phyloP scores from a whole-genome alignment of 495 filamentous ascomycete genomes.

The Penicillium riverlandense region DNA sequence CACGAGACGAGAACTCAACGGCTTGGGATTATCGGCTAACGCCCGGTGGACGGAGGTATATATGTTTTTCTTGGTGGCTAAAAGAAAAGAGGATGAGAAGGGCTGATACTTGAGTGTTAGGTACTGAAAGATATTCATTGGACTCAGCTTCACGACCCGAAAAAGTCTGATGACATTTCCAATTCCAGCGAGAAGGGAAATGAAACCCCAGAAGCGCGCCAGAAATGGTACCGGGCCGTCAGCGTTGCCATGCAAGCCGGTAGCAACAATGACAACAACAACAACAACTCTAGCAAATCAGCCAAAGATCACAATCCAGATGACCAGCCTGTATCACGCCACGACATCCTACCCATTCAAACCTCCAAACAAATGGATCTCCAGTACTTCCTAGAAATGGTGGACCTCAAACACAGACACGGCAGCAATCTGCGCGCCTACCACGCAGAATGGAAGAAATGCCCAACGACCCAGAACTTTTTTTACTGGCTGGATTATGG shows the following conservation, averaged over 20 bases:
- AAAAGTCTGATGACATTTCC: no score
- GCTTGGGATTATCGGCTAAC: no score
- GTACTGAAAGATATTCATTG: no score
- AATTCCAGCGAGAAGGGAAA: no score
- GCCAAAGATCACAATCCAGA: constrained; percentile 17
- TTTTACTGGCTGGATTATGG: constrained; percentile 95
- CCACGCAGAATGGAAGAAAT: constrained; percentile 74
- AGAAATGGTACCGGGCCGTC: constrained; percentile 69
- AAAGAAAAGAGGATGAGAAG: neutral
- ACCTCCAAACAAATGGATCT: constrained; percentile 75
- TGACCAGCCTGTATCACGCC: neutral
- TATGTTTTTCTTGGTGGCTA: neutral
- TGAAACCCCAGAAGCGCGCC: constrained; percentile 31
- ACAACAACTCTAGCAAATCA: constrained; percentile 17
- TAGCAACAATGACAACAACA: constrained; percentile 45
- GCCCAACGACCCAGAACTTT: constrained; percentile 76
- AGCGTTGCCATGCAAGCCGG: constrained; percentile 65
- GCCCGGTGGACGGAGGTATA: neutral
- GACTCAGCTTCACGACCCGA: no score
- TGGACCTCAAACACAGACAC: constrained; percentile 83
- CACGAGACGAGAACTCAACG: no score
- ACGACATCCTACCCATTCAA: constrained; percentile 20
- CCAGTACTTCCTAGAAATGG: constrained; percentile 90
- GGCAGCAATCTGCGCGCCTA: constrained; percentile 79
- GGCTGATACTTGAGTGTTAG: no score